Conservation (phyloP, 2,329 filamentous ascomycete genomes). For the Pestalotiopsis sp. region DNA sequence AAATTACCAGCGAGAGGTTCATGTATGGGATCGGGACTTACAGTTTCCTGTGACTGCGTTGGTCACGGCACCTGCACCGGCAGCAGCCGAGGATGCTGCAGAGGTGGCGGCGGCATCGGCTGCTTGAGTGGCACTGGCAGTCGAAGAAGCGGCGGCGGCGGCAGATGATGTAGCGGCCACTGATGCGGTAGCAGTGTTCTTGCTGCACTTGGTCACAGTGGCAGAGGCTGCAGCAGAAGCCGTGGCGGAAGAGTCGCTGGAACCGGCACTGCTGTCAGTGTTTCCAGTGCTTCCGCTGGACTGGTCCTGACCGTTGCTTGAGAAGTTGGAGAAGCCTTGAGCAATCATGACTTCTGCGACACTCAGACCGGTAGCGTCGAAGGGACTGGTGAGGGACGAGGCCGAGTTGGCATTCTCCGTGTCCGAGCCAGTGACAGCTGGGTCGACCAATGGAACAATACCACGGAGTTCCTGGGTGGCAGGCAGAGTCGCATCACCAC, state of each 20-base stretch:
- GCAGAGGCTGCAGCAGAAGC: background rate
- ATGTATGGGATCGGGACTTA: background rate
- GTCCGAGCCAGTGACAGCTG: constrained; percentile 57
- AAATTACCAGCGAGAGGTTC: background rate
- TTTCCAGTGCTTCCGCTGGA: constrained; percentile 17
- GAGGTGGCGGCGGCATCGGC: constrained; percentile 10
- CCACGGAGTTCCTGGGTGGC: constrained; percentile 61
- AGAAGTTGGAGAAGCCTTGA: constrained; percentile 65
- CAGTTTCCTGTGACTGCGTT: constrained; percentile 30
- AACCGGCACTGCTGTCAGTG: constrained; percentile 6
- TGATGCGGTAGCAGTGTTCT: background rate
- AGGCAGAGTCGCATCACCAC: constrained; percentile 62
- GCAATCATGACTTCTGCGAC: constrained; percentile 64
- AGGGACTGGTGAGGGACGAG: constrained; percentile 51
- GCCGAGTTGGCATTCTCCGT: constrained; percentile 61
- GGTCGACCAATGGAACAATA: constrained; percentile 68
- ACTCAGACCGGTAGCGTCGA: constrained; percentile 60
- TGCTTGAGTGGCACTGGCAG: background rate
- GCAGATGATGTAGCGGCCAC: constrained; percentile 12
- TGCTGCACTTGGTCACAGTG: background rate
- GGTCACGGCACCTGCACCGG: constrained; percentile 29
- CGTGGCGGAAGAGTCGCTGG: constrained; percentile 2
- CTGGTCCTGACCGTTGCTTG: constrained; percentile 27
- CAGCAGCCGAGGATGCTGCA: constrained; percentile 16
- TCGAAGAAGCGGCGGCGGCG: background rate